These are phyloP conservation scores for Rhizopus delemar DNA, from an alignment of 371 early-diverging fungal species.

Conservation along the genomic window DNA sequence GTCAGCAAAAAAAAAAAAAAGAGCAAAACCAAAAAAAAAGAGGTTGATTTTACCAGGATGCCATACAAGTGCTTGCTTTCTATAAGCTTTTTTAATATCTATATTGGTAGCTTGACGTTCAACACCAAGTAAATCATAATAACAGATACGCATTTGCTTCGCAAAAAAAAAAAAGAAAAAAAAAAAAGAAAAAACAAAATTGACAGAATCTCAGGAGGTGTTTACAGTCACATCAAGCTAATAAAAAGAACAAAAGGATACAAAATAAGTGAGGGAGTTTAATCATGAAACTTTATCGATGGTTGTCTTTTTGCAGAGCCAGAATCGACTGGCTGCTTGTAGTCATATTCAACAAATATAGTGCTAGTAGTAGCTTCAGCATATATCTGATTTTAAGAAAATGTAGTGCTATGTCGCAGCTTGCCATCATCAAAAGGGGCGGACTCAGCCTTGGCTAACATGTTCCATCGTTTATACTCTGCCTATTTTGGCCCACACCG, in stretches of 20 bases:
- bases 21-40: neutral
- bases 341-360: too few species aligned
- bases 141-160: slow-evolving; percentile 67
- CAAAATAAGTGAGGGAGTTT: neutral
- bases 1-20: neutral
- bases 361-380: too few species aligned
- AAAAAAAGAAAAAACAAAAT: slow-evolving; percentile 7
- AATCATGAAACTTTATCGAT: too few species aligned
- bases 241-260: neutral
- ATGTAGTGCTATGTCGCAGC: too few species aligned
- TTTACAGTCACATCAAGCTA: neutral
- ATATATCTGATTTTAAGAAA: too few species aligned
- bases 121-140: slow-evolving; percentile 89
- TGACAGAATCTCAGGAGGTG: neutral
- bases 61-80: slow-evolving; percentile 81
- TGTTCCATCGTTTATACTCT: too few species aligned
- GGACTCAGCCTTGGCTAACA: too few species aligned
- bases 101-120: slow-evolving; percentile 67
- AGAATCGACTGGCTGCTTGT: too few species aligned
- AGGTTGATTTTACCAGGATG: slow-evolving; percentile 74
- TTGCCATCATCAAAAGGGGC: too few species aligned
- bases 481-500: too few species aligned
- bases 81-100: slow-evolving; percentile 91
- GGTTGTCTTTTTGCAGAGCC: too few species aligned
- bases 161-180: neutral